phyloP scores from a whole-genome alignment of 495 filamentous ascomycete genomes.

The Trichoderma virens region DNA sequence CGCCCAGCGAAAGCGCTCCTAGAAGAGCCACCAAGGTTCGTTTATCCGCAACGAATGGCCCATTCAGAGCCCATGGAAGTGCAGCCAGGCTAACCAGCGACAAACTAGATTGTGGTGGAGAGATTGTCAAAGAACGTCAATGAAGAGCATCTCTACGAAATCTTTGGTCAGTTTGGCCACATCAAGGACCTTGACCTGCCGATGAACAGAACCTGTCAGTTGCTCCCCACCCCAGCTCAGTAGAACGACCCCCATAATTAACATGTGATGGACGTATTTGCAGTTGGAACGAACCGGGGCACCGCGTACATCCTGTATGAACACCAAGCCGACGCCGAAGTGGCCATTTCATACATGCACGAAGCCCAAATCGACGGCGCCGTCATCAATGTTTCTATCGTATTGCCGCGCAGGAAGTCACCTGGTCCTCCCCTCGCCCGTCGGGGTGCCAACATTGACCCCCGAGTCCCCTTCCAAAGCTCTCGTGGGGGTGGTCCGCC shows the following conservation, averaged over 20 bases:
- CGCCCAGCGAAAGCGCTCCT: constrained; percentile 12
- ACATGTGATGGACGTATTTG: constrained; percentile 10
- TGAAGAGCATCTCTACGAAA: constrained; percentile 78
- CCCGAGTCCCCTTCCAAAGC: constrained; percentile 24
- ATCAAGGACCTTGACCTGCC: constrained; percentile 86
- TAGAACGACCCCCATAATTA: not conserved
- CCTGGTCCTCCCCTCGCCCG: constrained; percentile 41
- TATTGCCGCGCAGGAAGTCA: constrained; percentile 70
- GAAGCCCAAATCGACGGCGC: constrained; percentile 92
- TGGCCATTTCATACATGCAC: constrained; percentile 94
- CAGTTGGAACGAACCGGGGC: constrained; percentile 84
- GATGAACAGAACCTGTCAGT: constrained; percentile 75
- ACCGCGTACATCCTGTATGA: constrained; percentile 90
- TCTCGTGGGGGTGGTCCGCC: constrained; percentile 25
- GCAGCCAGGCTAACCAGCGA: constrained; percentile 14
- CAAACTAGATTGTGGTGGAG: constrained; percentile 78
- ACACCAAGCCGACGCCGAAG: constrained; percentile 69
- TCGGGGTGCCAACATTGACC: constrained; percentile 41
- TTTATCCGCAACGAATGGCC: not conserved
- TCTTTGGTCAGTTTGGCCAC: constrained; percentile 81
- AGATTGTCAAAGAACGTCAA: constrained; percentile 94
- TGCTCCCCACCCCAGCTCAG: not conserved
- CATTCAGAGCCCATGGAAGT: not conserved
- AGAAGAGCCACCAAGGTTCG: constrained; percentile 28
- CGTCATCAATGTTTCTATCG: constrained; percentile 84